Evolutionary conservation across 352 stramenopile species (phyloP), one percentile per base, ranked within the genome.

Genomic region (Globisporangium sylvaticum): DNA sequence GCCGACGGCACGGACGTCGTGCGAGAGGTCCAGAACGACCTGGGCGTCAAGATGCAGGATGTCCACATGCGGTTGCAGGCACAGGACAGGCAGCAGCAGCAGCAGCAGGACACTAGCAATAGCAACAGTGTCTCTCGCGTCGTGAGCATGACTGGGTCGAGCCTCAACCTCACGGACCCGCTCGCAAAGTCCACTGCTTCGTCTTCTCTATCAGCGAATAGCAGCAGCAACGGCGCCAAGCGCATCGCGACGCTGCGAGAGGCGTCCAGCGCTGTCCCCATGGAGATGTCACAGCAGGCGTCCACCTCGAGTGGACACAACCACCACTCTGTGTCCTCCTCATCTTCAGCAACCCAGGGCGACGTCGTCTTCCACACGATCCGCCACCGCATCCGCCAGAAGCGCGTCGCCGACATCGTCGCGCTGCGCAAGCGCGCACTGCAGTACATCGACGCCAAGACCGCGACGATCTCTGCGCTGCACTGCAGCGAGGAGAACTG

Each of bases 191-290:
- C 39, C 61, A 22, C 27, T 8, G 25, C 42, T 42, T 42, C 7
- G 4, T 37, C 34, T 14, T 37, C 34, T 14, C 34, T 42, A 6
- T 12, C 25, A 27, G 27, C n/a, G 3, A 25, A 63, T 14, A 72
- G 70, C 27, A 31, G 29, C 29, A 31, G 29, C 29, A 75, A 76
- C 24, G 42, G 42, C 14, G 42, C 46, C 31, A 84, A 80, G 56
- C 55, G 55, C 55, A 88, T 88, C 52, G 32, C 88, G n/a, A 84
- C 79, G 1, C 63, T 90, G 39, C 87, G 84, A 58, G 82, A 90
- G 22, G 76, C 80, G 39, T 85, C 80, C 25, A 83, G 72, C 34
- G 71, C 68, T 4, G 60, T 64, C 0, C 53, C 64, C 8, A 65
- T 83, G 68, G 62, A 66, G 14, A 74, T 66, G 63, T 59, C 52